Percentiles rank a stretch among this genome's conserved stretches.
phyloP scores from a whole-genome alignment of 306 rosid genomes.

The Cicer arietinum region DNA sequence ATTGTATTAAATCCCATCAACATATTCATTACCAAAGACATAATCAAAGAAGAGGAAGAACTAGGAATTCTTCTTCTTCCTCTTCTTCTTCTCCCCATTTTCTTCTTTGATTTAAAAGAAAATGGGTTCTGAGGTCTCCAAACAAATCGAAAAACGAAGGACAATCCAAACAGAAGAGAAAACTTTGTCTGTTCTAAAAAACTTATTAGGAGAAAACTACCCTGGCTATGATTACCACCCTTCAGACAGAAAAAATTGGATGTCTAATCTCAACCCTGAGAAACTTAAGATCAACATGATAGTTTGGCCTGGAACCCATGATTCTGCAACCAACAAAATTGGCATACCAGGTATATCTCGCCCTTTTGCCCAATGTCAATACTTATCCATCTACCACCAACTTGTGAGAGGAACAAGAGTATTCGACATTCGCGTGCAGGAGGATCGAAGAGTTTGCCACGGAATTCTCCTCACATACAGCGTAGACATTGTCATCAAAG shows the following conservation, averaged over 20 bases:
- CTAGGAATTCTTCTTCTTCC: conserved; percentile 30
- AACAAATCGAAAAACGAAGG: conserved; percentile 60
- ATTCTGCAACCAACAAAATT: conserved; percentile 84
- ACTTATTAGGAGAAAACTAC: conserved; percentile 52
- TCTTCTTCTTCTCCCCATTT: conserved; percentile 22
- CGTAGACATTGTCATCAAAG: conserved; percentile 71
- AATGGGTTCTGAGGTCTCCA: conserved; percentile 77
- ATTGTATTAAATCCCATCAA: conserved; percentile 39
- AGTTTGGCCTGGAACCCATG: conserved; percentile 96
- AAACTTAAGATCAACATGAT: conserved; percentile 60
- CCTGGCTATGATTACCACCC: conserved; percentile 71
- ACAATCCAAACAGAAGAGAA: conserved; percentile 57
- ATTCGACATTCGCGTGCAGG: conserved; percentile 75
- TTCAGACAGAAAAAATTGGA: conserved; percentile 77
- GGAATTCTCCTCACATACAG: conserved; percentile 75
- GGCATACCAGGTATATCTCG: conserved; percentile 79
- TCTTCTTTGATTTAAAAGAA: background rate
- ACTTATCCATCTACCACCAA: conserved; percentile 74
- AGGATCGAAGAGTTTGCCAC: conserved; percentile 74
- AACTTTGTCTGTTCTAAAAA: conserved; percentile 52
- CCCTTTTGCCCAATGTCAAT: conserved; percentile 92
- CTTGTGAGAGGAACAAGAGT: conserved; percentile 69
- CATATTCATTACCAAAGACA: conserved; percentile 26
- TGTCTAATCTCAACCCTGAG: conserved; percentile 66
- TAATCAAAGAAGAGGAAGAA: conserved; percentile 42